Percentiles rank a stretch among this genome's conserved stretches.
phyloP scores from a whole-genome alignment of 441 rosid species.

The Gossypium davidsonii region DNA sequence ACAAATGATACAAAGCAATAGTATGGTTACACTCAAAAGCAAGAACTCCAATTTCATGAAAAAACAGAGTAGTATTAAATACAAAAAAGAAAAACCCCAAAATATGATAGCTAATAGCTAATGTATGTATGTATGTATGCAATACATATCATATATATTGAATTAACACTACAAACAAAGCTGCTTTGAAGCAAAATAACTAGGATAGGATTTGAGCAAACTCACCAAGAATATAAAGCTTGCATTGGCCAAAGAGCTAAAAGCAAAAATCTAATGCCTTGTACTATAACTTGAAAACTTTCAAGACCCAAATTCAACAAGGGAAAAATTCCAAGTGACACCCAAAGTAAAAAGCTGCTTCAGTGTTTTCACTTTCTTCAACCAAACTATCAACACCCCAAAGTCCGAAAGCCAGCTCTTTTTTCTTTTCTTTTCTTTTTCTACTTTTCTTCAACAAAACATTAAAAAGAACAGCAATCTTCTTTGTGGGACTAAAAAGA shows the following conservation, averaged over 20 bases:
- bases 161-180: not conserved
- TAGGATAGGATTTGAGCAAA: conserved; percentile 7
- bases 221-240: conserved; percentile 39
- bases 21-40: not conserved
- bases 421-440: conserved; percentile 14
- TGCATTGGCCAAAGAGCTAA: conserved; percentile 36
- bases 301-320: conserved; percentile 25
- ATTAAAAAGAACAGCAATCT: not conserved
- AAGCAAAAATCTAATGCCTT: conserved; percentile 19
- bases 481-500: not conserved
- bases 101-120: not conserved
- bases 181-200: not conserved
- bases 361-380: conserved; percentile 21
- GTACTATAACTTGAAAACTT: conserved; percentile 4
- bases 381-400: conserved; percentile 20
- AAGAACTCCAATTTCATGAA: conserved; percentile 1
- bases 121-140: too few species aligned
- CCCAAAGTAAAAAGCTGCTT: conserved; percentile 24
- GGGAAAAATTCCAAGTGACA: conserved; percentile 10
- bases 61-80: not conserved
- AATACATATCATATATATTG: too few species aligned
- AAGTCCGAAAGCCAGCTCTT: conserved; percentile 19
- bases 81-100: not conserved
- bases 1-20: not conserved
- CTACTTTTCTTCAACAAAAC: conserved; percentile 9